Conservation (phyloP, 306 rosid species). For the Malus asiatica region DNA sequence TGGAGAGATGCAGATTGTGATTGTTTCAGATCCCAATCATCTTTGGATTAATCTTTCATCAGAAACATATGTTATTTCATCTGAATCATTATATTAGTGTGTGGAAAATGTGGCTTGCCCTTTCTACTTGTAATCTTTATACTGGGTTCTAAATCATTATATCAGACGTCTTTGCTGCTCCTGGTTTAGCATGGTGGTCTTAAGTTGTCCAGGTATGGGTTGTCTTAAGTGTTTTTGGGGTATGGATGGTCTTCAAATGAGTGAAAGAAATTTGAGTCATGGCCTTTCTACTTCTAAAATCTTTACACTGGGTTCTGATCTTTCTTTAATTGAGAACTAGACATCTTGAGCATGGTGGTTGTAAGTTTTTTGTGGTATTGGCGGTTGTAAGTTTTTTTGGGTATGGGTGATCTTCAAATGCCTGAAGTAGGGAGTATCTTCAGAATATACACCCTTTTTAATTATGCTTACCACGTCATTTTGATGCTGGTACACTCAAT, state of each 20-base stretch:
- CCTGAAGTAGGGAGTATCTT: background rate
- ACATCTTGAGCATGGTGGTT: no score
- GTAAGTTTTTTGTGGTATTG: no score
- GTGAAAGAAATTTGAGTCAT: no score
- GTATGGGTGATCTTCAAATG: background rate
- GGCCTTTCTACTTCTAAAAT: no score
- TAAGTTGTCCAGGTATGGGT: no score
- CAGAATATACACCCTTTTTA: background rate
- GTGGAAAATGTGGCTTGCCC: background rate
- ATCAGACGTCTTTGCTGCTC: background rate
- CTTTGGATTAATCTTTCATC: slow-evolving; percentile 5
- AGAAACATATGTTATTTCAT: background rate
- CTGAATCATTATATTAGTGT: background rate
- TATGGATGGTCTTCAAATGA: no score
- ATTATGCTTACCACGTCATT: background rate
- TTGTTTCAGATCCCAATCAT: slow-evolving; percentile 4
- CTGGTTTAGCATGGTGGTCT: background rate
- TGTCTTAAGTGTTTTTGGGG: no score
- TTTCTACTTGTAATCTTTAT: background rate
- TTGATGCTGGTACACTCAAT: background rate
- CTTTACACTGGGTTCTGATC: no score
- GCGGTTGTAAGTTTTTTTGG: no score
- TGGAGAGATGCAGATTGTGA: slow-evolving; percentile 64
- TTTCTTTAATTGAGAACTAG: no score
- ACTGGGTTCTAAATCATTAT: background rate